Evolutionary conservation across 768 basidiomycete genomes (phyloP).

Genomic region (Suillus alpinus): DNA sequence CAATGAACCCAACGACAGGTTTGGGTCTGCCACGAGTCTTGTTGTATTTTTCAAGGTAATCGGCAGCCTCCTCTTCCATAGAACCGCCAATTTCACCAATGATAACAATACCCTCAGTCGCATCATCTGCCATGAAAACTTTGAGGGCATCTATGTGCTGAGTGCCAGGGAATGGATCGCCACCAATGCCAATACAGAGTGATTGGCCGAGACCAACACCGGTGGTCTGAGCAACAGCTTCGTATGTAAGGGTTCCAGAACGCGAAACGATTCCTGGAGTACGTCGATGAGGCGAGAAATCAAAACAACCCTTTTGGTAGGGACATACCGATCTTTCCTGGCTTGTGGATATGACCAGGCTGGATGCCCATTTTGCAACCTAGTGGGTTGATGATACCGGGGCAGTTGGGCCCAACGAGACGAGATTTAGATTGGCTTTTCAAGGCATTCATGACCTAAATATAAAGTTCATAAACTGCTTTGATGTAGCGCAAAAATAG

Average conservation of each 20-base stretch:
- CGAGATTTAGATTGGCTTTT: slow-evolving; percentile 92
- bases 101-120: slow-evolving; percentile 96
- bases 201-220: slow-evolving; percentile 95
- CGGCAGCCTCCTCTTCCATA: slow-evolving; percentile 99
- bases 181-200: slow-evolving; percentile 95
- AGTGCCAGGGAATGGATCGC: slow-evolving; percentile 95
- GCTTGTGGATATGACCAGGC: slow-evolving; percentile 95
- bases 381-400: slow-evolving; percentile 94
- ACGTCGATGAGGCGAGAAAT: neutral
- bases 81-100: slow-evolving; percentile 99
- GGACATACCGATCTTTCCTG: slow-evolving; percentile 86
- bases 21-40: slow-evolving; percentile 83
- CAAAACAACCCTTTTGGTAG: neutral
- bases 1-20: slow-evolving; percentile 97
- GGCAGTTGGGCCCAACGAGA: slow-evolving; percentile 98
- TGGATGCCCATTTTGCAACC: slow-evolving; percentile 99
- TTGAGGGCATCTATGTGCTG: slow-evolving; percentile 95
- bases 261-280: slow-evolving; percentile 84
- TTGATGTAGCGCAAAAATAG: neutral
- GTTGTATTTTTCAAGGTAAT: slow-evolving; percentile 91
- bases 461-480: neutral
- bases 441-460: slow-evolving; percentile 87
- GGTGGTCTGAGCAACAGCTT: slow-evolving; percentile 97
- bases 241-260: slow-evolving; percentile 95
- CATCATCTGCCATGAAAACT: slow-evolving; percentile 91